Base-by-base conservation (phyloP, 306 rosid species). In the Cucurbita argyrosperma region DNA sequence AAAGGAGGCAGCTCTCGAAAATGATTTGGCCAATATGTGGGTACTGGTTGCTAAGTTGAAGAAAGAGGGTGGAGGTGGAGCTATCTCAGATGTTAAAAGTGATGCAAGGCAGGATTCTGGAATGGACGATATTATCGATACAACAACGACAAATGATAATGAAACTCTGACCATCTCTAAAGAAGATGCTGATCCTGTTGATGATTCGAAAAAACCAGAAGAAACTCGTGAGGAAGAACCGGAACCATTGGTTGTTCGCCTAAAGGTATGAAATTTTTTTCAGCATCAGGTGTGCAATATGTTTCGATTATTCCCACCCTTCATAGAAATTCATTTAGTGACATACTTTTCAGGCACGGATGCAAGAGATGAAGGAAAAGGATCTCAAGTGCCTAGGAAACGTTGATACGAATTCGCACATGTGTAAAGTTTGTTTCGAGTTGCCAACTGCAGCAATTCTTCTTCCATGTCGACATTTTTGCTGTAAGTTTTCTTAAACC, bases 11-110 rank as follows among this genome's bases (percentile, higher is more conserved):
- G 96, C 99, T 76, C 78, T 95, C 70, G 99, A 95, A 87, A 95
- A 95, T 68, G 99, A 95, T 84, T 86, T 95, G 76, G 97, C 99
- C 59, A 95, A 89, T 87, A 95, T 95, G 99, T 95, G 99, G 99
- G 96, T 95, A 64, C 92, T 95, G 82, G 99, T 95, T 75, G 99
- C 99, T 0, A 95, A 88, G 90, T 88, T 95, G 81, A 95, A 89
- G 88, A 95, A 88, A 79, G 97, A 95, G 77, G 87, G 86, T 23
- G 97, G 90, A 38, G 88, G 85, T 39, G 97, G 90, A 42, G 79
- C 88, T 76, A 84, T 83, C 50, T 83, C 86, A 38, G 96, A 84
- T 71, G 79, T 87, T 43, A 88, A 84, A 81, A 46, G 38, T 51
- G 92, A 91, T 61, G 82, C 82, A 75, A 88, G 85, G 72, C 74